A percentile compares a stretch with the other conserved stretches of the same genome.
Evolutionary conservation across 768 basidiomycete species (phyloP).

Genomic region (Crucibulum laeve): DNA sequence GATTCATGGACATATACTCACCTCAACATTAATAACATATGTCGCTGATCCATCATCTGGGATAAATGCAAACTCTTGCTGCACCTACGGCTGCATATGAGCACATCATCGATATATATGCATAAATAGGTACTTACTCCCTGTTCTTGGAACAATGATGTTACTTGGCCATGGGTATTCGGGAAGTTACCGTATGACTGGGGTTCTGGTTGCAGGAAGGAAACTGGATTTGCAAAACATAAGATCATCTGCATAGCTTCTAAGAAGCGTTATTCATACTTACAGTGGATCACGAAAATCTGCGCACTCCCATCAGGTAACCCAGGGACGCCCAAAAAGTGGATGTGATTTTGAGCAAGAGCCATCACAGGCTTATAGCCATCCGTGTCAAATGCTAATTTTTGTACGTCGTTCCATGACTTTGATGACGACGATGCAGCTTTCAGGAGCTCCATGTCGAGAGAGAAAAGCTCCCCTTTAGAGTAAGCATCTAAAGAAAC

Average conservation of each 20-base stretch:
- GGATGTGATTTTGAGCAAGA: slow-evolving; percentile 70
- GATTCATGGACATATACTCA: slow-evolving; percentile 19
- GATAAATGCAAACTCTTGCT: slow-evolving; percentile 72
- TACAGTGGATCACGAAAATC: slow-evolving; percentile 77
- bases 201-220: slow-evolving; percentile 62
- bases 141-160: slow-evolving; percentile 60
- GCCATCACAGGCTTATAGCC: slow-evolving; percentile 62
- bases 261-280: slow-evolving; percentile 15
- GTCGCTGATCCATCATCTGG: slow-evolving; percentile 69
- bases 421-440: slow-evolving; percentile 54
- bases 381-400: slow-evolving; percentile 31
- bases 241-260: not conserved
- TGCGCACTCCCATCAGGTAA: slow-evolving; percentile 52
- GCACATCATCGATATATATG: not conserved
- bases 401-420: slow-evolving; percentile 60
- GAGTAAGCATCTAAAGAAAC: slow-evolving; percentile 60
- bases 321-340: slow-evolving; percentile 62
- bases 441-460: slow-evolving; percentile 67
- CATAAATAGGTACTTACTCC: slow-evolving; percentile 33
- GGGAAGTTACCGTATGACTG: slow-evolving; percentile 72
- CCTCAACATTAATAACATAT: slow-evolving; percentile 69
- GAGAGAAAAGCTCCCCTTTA: slow-evolving; percentile 55
- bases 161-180: slow-evolving; percentile 58
- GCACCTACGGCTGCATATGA: slow-evolving; percentile 35
- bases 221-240: slow-evolving; percentile 31